These are phyloP conservation scores for Coniophora puteana DNA, from an alignment of 1,284 basidiomycete genomes.

Conservation along the genomic window DNA sequence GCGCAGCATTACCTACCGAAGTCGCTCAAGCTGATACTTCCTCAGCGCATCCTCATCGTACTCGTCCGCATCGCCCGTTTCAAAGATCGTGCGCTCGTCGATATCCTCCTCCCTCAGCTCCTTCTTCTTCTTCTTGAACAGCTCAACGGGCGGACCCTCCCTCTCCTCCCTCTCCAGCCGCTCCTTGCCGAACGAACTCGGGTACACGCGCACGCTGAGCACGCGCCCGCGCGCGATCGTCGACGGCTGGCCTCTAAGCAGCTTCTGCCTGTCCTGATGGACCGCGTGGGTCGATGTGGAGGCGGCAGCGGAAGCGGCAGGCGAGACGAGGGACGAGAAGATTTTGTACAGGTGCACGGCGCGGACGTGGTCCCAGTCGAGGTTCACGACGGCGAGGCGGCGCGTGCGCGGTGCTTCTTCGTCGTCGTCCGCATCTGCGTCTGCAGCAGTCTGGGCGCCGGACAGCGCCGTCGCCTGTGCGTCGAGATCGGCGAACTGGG, in stretches of 20 bases:
- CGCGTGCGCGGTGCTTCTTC: conserved; percentile 49
- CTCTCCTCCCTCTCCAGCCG: conserved; percentile 85
- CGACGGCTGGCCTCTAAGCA: conserved; percentile 11
- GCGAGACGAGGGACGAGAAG: conserved; percentile 83
- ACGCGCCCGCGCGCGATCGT: conserved; percentile 56
- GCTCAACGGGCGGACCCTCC: conserved; percentile 86
- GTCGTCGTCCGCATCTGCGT: conserved; percentile 28
- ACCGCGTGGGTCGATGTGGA: conserved; percentile 22
- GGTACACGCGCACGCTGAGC: conserved; percentile 81
- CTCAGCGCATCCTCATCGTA: conserved; percentile 88
- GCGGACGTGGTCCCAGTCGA: conserved; percentile 98
- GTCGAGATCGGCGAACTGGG: conserved; percentile 65
- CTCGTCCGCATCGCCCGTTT: conserved; percentile 64
- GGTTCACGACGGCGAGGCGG: conserved; percentile 89
- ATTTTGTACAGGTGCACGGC: conserved; percentile 92
- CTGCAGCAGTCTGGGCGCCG: conserved; percentile 47
- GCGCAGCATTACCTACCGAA: conserved; percentile 58
- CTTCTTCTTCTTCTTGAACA: conserved; percentile 61
- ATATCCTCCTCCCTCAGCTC: conserved; percentile 47
- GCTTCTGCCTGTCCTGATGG: conserved; percentile 1
- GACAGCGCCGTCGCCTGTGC: conserved; percentile 67
- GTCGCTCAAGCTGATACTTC: conserved; percentile 90
- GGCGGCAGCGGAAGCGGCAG: conserved; percentile 40
- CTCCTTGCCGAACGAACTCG: conserved; percentile 91
- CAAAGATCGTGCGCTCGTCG: conserved; percentile 64